These are phyloP conservation scores for Rhizopus delemar DNA, from an alignment of 371 early-diverging fungal genomes.

Conservation along the genomic window DNA sequence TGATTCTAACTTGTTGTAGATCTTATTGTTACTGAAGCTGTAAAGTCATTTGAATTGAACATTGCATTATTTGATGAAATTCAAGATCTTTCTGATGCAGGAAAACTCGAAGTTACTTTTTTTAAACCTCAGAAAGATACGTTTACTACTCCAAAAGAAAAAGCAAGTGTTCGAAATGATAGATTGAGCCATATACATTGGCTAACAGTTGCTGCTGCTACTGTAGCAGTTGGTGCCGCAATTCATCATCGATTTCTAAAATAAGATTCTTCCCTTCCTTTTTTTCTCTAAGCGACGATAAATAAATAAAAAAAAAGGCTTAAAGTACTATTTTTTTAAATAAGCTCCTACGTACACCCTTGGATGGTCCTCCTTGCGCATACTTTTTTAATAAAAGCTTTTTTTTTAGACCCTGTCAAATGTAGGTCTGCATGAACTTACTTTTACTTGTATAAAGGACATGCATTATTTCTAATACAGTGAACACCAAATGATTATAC, in stretches of 20 bases:
- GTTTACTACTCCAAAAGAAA: constrained; percentile 3
- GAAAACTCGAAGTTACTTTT: constrained; percentile 23
- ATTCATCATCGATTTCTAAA: constrained; percentile 24
- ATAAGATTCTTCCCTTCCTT: constrained; percentile 26
- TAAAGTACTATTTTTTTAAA: too few species aligned
- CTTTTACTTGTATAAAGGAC: too few species aligned
- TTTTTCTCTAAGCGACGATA: constrained; percentile 42
- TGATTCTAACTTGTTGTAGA: constrained; percentile 10
- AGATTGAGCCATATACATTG: constrained; percentile 17
- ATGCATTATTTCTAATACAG: too few species aligned
- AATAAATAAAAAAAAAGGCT: too few species aligned
- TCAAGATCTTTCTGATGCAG: constrained; percentile 39
- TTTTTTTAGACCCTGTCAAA: too few species aligned
- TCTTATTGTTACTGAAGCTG: constrained; percentile 44
- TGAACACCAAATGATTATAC: too few species aligned
- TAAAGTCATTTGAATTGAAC: constrained; percentile 47
- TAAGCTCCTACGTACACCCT: too few species aligned
- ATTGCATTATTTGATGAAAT: constrained; percentile 53
- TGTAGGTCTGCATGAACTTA: too few species aligned
- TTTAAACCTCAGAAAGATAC: constrained; percentile 3
- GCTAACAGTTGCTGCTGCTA: neutral
- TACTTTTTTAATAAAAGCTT: too few species aligned
- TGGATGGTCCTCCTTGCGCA: too few species aligned
- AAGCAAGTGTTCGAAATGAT: neutral
- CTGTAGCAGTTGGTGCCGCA: constrained; percentile 8